phyloP scores from a whole-genome alignment of 2,329 filamentous ascomycete species.

The Cadophora sp. region DNA sequence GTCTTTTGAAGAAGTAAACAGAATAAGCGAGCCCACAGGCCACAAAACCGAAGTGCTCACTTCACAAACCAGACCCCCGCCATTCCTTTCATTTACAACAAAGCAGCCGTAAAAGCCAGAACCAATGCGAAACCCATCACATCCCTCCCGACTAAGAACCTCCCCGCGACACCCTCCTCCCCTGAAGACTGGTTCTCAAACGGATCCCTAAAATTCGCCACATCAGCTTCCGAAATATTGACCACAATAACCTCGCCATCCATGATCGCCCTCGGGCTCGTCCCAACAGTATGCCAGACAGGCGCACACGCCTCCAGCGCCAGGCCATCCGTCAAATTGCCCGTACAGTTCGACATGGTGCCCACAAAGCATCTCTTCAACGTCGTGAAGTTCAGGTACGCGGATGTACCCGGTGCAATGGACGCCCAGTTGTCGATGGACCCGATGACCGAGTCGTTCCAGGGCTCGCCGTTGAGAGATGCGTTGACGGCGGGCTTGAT shows the following conservation, averaged over 20 bases:
- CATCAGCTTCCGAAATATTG: neutral
- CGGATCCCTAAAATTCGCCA: neutral
- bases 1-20: no score
- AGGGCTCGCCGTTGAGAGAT: conserved; percentile 3
- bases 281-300: neutral
- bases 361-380: neutral
- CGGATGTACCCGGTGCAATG: neutral
- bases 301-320: conserved; percentile 5
- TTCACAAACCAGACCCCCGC: neutral
- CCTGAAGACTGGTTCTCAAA: conserved; percentile 1
- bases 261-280: neutral
- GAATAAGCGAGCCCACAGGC: no score
- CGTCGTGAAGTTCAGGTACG: conserved; percentile 10
- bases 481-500: conserved; percentile 2
- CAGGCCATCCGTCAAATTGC: neutral
- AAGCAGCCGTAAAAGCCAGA: neutral
- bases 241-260: conserved; percentile 4
- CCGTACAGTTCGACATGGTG: conserved; percentile 1
- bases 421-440: neutral
- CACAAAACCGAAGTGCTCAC: no score
- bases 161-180: neutral
- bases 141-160: neutral
- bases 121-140: neutral
- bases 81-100: neutral
- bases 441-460: neutral